Evolutionary conservation across 2,329 filamentous ascomycete genomes (phyloP).

Genomic region (Plenodomus tracheiphilus): DNA sequence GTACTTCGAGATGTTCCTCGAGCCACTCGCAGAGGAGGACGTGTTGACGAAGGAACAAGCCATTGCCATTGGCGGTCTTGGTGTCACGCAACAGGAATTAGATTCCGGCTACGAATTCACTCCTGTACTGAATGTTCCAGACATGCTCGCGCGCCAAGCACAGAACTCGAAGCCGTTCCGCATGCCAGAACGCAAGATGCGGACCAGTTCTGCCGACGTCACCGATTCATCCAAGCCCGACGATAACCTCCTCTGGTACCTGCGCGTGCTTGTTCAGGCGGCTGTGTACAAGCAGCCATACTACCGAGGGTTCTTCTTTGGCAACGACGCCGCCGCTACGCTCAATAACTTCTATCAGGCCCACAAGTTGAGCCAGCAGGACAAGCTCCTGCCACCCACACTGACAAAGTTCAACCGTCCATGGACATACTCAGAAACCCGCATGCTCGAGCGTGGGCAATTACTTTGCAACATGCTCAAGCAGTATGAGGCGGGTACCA

Average conservation of each 20-base stretch:
- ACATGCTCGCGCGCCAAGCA: background rate
- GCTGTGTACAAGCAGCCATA: slow-evolving; percentile 17
- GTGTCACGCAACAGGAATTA: slow-evolving; percentile 7
- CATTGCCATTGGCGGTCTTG: background rate
- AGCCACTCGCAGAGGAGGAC: slow-evolving; percentile 5
- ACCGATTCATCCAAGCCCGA: background rate
- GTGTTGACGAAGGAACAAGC: slow-evolving; percentile 7
- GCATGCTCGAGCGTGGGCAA: slow-evolving; percentile 11
- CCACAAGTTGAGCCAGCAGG: background rate
- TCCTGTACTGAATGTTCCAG: background rate
- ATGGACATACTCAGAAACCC: slow-evolving; percentile 14
- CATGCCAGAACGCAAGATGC: background rate
- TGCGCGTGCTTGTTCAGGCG: slow-evolving; percentile 16
- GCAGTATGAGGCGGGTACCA: slow-evolving; percentile 1
- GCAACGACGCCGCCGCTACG: slow-evolving; percentile 6
- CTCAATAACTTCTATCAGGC: slow-evolving; percentile 15
- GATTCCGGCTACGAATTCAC: slow-evolving; percentile 3
- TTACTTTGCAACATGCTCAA: slow-evolving; percentile 7
- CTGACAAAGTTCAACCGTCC: slow-evolving; percentile 11
- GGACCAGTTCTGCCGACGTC: background rate
- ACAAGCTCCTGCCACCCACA: background rate
- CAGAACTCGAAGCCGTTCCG: background rate
- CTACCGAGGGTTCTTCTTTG: slow-evolving; percentile 16
- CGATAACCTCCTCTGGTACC: background rate
- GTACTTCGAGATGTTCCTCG: slow-evolving; percentile 13